phyloP scores from a whole-genome alignment of 148 eudicot genomes.

The Nyssa sinensis region DNA sequence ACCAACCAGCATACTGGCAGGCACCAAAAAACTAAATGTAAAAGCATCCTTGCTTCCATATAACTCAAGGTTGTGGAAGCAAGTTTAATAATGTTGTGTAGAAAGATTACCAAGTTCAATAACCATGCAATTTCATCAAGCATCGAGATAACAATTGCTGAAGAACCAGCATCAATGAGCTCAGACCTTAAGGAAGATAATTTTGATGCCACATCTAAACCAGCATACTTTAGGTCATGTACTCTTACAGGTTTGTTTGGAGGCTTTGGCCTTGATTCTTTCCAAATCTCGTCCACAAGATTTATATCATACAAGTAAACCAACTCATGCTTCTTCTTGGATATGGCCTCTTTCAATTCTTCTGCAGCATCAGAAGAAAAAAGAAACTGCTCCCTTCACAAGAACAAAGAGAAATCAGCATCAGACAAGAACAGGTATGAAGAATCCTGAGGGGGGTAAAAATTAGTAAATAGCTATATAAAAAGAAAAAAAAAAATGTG shows the following conservation, averaged over 20 bases:
- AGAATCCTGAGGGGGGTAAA: not conserved
- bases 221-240: slow-evolving; percentile 91
- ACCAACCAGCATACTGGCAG: too few relatives aligned
- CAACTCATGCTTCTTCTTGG: slow-evolving; percentile 75
- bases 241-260: slow-evolving; percentile 63
- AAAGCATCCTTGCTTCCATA: not conserved
- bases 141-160: slow-evolving; percentile 77
- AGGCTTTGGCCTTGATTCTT: slow-evolving; percentile 75
- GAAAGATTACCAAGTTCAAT: slow-evolving; percentile 72
- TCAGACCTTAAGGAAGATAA: slow-evolving; percentile 76
- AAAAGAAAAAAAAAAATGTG: too few relatives aligned
- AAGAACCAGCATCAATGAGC: slow-evolving; percentile 56
- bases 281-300: slow-evolving; percentile 94
- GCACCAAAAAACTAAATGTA: not conserved
- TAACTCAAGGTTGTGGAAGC: not conserved
- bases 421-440: slow-evolving; percentile 29
- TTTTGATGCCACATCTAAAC: slow-evolving; percentile 70
- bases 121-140: slow-evolving; percentile 98
- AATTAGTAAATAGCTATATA: not conserved
- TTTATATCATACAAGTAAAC: slow-evolving; percentile 69
- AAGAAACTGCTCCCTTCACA: slow-evolving; percentile 98
- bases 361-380: slow-evolving; percentile 92
- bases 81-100: not conserved
- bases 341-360: slow-evolving; percentile 72
- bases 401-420: slow-evolving; percentile 46